Evolutionary conservation across 2,329 filamentous ascomycete genomes (phyloP), one percentile per base, ranked within the genome.

Genomic region (Cladosporium sp.): DNA sequence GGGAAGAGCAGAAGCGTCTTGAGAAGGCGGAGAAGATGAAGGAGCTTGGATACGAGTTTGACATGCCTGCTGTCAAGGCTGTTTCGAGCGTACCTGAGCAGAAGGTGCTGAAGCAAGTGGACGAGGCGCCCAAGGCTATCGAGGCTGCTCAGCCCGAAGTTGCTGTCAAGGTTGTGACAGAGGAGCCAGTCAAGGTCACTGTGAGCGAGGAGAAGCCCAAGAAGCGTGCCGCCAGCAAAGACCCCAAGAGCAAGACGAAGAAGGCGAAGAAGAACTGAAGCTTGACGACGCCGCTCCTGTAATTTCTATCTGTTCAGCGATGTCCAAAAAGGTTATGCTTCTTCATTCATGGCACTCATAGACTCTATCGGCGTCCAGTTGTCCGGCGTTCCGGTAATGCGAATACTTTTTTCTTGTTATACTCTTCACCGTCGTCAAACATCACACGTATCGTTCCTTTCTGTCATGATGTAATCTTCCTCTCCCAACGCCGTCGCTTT

Each of bases 41-140:
- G 83, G 88, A 85, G 50, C 79, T 96, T 67, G 94, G 91, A 11
- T 98, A 99, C 78, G 89, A 95, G 67, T 93, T 92, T 74, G 86
- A 91, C 61, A 85, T 87, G 26, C 92, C 92, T 0, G 80, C 84
- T 70, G 80, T 97, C 70, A 96, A 91, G 82, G 78, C 79, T 37
- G 85, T 88, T 7, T 80, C 81, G 55, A 31, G 18, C 23, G 81
- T 88, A 58, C 79, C 82, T 23, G 77, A 81, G 65, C 80, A 56
- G 69, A 80, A 81, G 58, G 81, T 87, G 59, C 79, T 82, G 26
- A 63, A 63, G 61, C 61, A 56, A 37, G 61, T 50, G 21, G 61
- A 63, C 35, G 77, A 81, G 66, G 80, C 74, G 66, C 68, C 71
- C n/a, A 69, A 67, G 71, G 72, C 74, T 26, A 68, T 78, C 44